phyloP scores from a whole-genome alignment of 1,284 basidiomycete genomes.

The Golubevia sp. region DNA sequence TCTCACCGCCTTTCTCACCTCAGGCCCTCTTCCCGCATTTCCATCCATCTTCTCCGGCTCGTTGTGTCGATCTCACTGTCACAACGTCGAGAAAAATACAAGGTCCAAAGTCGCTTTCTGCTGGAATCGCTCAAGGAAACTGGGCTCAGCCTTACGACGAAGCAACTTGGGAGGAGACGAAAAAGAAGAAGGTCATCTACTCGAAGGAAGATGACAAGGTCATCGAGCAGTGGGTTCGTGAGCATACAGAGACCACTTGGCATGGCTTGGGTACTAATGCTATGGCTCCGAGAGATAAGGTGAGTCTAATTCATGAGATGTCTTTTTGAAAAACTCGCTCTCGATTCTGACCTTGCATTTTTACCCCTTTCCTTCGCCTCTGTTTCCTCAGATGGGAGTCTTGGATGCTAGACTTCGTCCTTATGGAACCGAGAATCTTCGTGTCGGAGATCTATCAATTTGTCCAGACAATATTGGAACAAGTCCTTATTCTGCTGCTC shows the following conservation, averaged over 20 bases:
- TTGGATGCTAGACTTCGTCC: conserved; percentile 63
- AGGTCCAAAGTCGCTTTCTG: background rate
- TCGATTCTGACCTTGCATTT: background rate
- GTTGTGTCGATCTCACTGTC: conserved; percentile 70
- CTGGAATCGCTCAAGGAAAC: conserved; percentile 1
- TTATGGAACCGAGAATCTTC: conserved; percentile 67
- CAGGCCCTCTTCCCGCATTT: conserved; percentile 75
- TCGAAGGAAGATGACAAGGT: conserved; percentile 2
- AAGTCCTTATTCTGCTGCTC: background rate
- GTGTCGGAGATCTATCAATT: conserved; percentile 65
- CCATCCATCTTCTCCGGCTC: conserved; percentile 72
- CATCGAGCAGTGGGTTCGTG: no score
- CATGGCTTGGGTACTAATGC: no score
- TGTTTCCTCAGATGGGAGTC: conserved; percentile 55
- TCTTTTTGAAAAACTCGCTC: background rate
- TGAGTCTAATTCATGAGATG: no score
- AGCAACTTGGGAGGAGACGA: background rate
- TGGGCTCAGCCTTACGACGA: background rate
- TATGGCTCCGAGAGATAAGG: no score
- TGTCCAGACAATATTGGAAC: conserved; percentile 2
- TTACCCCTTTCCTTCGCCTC: background rate
- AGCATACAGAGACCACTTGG: no score
- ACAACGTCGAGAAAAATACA: conserved; percentile 62
- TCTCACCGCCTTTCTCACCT: conserved; percentile 65
- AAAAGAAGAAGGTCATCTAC: background rate